Base-by-base conservation (phyloP, 2,329 filamentous ascomycete genomes). In the Scedosporium boydii region DNA sequence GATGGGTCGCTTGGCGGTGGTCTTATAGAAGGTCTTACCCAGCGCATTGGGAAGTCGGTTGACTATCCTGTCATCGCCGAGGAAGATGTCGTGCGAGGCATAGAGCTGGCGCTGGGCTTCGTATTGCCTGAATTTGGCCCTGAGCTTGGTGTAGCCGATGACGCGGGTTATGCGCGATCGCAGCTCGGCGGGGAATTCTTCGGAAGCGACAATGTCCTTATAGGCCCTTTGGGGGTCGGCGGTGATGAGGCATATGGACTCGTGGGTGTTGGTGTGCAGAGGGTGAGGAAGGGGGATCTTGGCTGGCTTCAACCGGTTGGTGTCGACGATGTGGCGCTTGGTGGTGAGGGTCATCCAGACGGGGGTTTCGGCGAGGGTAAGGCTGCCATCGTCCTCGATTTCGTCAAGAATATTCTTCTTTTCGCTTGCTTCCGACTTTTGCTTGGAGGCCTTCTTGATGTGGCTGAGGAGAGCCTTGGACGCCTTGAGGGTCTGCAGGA, bases 1-100 rank as follows among this genome's bases (percentile, higher is more conserved):
- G 63, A 99, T 86, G 9, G 95, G 95, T 46, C 93, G 84, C 82
- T 98, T 98, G 66, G 78, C 76, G 3, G 88, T 90, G 63, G 78
- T 82, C 78, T 92, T 89, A 83, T 95, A 98, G 75, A 99, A 98
- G 1, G 88, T 88, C 79, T 96, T 98, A 69, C 93, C 95, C 12
- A 99, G 85, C 2, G 87, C 80, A 66, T 85, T 83, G 63, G 93
- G 91, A 64, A 98, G 82, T 29, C 81, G 78, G 72, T 83, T 87
- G 71, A 87, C 80, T 69, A 99, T 89, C 58, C 95, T 83, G 71
- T 96, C 90, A 73, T 99, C 95, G 60, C 90, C 93, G 63, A 99
- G 82, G 78, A 99, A 98, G 63, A 98, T 79, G 73, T 98, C 95
- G 75, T 97, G 91, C 74, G 96, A 91, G 55, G 86, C 80, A 65